phyloP scores from a whole-genome alignment of 129 eudicot species.

The Flaveria robusta region DNA sequence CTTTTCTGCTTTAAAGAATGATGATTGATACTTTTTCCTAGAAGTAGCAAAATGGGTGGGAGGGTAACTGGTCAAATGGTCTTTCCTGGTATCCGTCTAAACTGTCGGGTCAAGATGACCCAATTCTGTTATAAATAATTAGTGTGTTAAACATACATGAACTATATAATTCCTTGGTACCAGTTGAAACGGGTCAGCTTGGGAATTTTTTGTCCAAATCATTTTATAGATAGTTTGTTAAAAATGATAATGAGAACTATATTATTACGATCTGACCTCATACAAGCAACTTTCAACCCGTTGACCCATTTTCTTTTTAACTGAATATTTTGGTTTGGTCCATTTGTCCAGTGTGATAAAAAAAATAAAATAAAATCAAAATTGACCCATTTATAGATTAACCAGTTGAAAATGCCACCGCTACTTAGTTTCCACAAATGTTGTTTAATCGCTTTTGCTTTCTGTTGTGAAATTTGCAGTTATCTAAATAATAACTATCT shows the following conservation, averaged over 20 bases:
- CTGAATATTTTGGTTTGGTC: too few species aligned
- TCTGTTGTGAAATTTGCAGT: conserved; percentile 38
- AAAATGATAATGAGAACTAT: not conserved
- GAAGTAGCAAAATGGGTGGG: conserved; percentile 11
- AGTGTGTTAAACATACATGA: not conserved
- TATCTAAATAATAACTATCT: conserved; percentile 83
- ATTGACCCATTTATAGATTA: not conserved
- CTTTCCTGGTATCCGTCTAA: not conserved
- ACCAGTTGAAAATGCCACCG: not conserved
- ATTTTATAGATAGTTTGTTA: not conserved
- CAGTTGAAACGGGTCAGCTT: not conserved
- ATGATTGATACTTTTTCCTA: not conserved
- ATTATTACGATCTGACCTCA: not conserved
- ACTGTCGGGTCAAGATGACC: not conserved
- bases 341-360: too few species aligned
- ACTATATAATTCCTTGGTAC: not conserved
- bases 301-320: not conserved
- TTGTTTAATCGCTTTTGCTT: conserved; percentile 18
- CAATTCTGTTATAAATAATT: not conserved
- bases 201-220: not conserved
- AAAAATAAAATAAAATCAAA: not conserved
- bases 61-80: not conserved
- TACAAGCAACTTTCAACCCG: not conserved
- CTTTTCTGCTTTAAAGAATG: conserved; percentile 3
- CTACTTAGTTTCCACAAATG: conserved; percentile 1